Conservation (phyloP, 2,329 filamentous ascomycete species). For the Neospermospora avenae region DNA sequence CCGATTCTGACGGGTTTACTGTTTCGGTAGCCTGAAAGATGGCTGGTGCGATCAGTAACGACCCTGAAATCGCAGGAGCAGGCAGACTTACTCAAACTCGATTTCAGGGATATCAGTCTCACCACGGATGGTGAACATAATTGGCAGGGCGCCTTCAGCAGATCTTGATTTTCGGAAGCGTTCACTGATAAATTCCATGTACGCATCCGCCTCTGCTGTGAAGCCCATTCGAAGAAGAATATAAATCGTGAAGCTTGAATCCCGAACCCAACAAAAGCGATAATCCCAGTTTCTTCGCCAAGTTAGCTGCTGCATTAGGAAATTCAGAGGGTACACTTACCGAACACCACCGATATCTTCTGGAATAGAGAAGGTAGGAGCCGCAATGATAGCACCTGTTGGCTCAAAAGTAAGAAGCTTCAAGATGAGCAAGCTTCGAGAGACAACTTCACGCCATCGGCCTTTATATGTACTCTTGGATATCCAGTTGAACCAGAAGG, state of each 20-base stretch:
- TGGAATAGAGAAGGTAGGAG: conserved; percentile 74
- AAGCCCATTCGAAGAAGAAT: conserved; percentile 75
- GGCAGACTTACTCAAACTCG: conserved; percentile 47
- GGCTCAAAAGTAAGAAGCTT: conserved; percentile 78
- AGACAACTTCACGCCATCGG: conserved; percentile 69
- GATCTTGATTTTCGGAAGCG: conserved; percentile 61
- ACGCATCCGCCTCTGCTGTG: conserved; percentile 70
- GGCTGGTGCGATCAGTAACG: conserved; percentile 35
- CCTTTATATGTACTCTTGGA: conserved; percentile 67
- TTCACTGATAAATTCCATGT: conserved; percentile 75
- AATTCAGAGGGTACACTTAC: conserved; percentile 29
- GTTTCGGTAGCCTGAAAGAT: conserved; percentile 69
- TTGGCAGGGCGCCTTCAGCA: conserved; percentile 62
- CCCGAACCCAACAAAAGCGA: conserved; percentile 74
- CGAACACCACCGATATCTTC: conserved; percentile 66
- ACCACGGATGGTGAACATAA: conserved; percentile 79
- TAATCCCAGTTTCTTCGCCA: conserved; percentile 61
- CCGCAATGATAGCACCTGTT: conserved; percentile 72
- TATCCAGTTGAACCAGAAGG: conserved; percentile 73
- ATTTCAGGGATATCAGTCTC: conserved; percentile 70
- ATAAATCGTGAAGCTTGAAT: conserved; percentile 76
- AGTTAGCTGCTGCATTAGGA: background rate
- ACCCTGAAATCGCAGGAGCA: background rate
- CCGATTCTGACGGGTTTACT: conserved; percentile 73
- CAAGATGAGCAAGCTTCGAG: conserved; percentile 67